Percentiles rank a stretch among this genome's conserved stretches.
Conservation (phyloP, 495 filamentous ascomycete genomes). For the Darksidea phi region DNA sequence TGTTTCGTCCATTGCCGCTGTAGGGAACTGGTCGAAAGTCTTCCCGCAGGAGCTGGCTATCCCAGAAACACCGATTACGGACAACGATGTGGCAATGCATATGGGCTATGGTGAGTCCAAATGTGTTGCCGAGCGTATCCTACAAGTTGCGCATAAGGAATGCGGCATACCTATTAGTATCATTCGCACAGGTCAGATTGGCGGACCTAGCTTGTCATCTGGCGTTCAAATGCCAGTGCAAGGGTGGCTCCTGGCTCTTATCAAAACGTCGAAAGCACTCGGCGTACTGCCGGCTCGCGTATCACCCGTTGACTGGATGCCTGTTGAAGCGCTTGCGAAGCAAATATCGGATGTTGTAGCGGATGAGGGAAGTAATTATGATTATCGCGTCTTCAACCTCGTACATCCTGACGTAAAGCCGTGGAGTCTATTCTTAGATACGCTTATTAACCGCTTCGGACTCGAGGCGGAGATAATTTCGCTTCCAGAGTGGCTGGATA, state of each 20-base stretch:
- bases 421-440: slow-evolving; percentile 1
- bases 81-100: slow-evolving; percentile 1
- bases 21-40: slow-evolving; percentile 4
- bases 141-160: not conserved
- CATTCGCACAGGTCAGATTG: slow-evolving; percentile 17
- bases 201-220: not conserved
- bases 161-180: slow-evolving; percentile 4
- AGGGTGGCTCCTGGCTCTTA: slow-evolving; percentile 1
- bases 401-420: slow-evolving; percentile 1
- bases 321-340: slow-evolving; percentile 15
- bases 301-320: slow-evolving; percentile 21
- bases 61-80: not conserved
- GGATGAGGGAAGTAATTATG: not conserved
- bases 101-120: slow-evolving; percentile 29
- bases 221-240: not conserved
- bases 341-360: not conserved
- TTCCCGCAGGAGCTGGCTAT: not conserved
- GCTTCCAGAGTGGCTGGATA: slow-evolving; percentile 12
- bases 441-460: not conserved
- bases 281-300: not conserved
- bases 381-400: slow-evolving; percentile 2
- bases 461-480: not conserved
- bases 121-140: slow-evolving; percentile 15
- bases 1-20: slow-evolving; percentile 19
- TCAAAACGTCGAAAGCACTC: not conserved